Conservation (phyloP, 768 basidiomycete genomes). For the Russula sp. region DNA sequence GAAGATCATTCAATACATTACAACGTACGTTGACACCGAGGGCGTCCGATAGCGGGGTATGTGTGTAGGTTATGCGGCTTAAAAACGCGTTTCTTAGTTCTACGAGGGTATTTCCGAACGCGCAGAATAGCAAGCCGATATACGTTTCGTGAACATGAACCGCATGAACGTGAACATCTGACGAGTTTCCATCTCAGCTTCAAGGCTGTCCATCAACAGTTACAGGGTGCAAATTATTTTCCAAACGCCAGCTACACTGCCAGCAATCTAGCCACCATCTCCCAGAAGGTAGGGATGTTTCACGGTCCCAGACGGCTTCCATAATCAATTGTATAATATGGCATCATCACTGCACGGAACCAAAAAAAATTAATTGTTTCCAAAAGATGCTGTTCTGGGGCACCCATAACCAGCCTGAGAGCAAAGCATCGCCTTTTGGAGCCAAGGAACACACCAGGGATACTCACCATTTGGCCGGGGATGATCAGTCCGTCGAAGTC, state of each 20-base stretch:
- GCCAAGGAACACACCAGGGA: neutral
- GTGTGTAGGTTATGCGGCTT: slow-evolving; percentile 3
- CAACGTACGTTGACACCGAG: too few relatives aligned
- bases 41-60: neutral
- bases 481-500: neutral
- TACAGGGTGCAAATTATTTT: neutral
- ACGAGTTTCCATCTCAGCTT: neutral
- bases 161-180: neutral
- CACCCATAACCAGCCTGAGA: neutral
- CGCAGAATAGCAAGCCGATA: neutral
- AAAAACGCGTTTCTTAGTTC: neutral
- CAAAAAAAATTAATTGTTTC: neutral
- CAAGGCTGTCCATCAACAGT: neutral
- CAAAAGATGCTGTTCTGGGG: neutral
- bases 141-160: slow-evolving; percentile 3
- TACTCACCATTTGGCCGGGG: neutral
- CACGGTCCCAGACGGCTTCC: too few relatives aligned
- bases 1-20: too few relatives aligned
- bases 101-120: neutral
- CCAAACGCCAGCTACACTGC: neutral
- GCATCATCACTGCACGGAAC: neutral
- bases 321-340: too few relatives aligned
- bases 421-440: neutral
- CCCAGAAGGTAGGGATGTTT: neutral
- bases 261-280: neutral